A percentile compares a stretch with the other conserved stretches of the same genome.
phyloP scores from a whole-genome alignment of 1,284 basidiomycete genomes.

The Puccinia hordei region DNA sequence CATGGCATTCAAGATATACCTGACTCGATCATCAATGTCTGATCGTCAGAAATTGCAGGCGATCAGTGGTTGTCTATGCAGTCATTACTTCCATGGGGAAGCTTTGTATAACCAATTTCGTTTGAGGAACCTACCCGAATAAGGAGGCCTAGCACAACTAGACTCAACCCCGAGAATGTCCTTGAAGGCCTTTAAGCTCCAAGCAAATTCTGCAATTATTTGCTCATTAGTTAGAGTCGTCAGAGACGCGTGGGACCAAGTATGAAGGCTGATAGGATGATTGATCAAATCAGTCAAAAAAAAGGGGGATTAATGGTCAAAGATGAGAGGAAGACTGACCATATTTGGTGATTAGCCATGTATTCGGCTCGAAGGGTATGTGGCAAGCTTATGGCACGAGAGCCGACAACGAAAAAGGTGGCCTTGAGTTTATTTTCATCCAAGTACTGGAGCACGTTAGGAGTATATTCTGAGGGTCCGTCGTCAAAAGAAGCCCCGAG shows the following conservation, averaged over 20 bases:
- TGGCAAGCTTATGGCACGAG: constrained; percentile 79
- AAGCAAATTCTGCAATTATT: constrained; percentile 89
- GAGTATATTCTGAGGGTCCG: constrained; percentile 53
- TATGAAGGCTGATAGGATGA: constrained; percentile 57
- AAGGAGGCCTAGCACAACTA: constrained; percentile 73
- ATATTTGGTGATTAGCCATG: constrained; percentile 62
- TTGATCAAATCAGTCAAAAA: constrained; percentile 57
- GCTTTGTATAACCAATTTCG: constrained; percentile 16
- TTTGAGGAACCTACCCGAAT: neutral
- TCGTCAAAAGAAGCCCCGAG: constrained; percentile 66
- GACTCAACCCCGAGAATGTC: constrained; percentile 70
- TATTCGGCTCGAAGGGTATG: constrained; percentile 78
- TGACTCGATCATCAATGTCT: constrained; percentile 78
- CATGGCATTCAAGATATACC: constrained; percentile 79
- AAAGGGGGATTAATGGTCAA: too few species aligned
- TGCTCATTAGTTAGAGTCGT: constrained; percentile 81
- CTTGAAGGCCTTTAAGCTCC: constrained; percentile 64
- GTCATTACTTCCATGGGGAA: too few species aligned
- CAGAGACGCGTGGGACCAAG: constrained; percentile 66
- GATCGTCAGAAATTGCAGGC: constrained; percentile 60
- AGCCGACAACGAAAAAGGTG: constrained; percentile 92
- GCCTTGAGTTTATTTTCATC: constrained; percentile 69
- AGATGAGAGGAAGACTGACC: constrained; percentile 14
- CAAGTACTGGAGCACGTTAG: constrained; percentile 69
- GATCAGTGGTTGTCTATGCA: too few species aligned